A percentile compares a stretch with the other conserved stretches of the same genome.
phyloP scores from a whole-genome alignment of 345 rosid genomes.

The Hevea brasiliensis region DNA sequence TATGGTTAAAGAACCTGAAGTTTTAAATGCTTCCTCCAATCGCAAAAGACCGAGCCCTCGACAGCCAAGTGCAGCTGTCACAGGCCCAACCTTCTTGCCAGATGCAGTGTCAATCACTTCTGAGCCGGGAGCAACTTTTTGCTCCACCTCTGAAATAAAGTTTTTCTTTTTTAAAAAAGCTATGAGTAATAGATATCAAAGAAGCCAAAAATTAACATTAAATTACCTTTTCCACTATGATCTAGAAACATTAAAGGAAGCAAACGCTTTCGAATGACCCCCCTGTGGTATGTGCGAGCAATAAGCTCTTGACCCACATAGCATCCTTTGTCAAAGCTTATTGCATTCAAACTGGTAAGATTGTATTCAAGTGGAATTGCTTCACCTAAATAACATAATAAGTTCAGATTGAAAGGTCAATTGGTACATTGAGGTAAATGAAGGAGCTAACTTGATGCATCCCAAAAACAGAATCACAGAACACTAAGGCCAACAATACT shows the following conservation, averaged over 20 bases:
- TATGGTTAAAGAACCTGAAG: conserved; percentile 38
- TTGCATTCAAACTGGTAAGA: conserved; percentile 77
- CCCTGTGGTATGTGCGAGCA: conserved; percentile 90
- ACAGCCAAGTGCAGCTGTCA: conserved; percentile 65
- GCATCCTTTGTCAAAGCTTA: conserved; percentile 95
- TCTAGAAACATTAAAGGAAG: conserved; percentile 66
- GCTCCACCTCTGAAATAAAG: conserved; percentile 48
- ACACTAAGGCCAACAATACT: background rate
- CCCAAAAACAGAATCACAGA: background rate
- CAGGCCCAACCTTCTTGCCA: conserved; percentile 71
- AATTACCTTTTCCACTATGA: conserved; percentile 54
- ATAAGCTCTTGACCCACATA: conserved; percentile 95
- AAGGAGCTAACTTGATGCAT: background rate
- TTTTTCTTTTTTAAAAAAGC: background rate
- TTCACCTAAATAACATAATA: conserved; percentile 48
- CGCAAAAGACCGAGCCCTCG: conserved; percentile 76
- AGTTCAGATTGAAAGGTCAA: conserved; percentile 1
- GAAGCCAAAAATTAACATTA: background rate
- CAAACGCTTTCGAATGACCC: conserved; percentile 81
- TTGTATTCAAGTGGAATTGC: conserved; percentile 94
- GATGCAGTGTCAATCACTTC: conserved; percentile 55
- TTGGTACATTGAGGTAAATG: background rate
- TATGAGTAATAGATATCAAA: background rate
- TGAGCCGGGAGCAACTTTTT: conserved; percentile 60
- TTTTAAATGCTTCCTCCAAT: conserved; percentile 63